Percentiles rank a stretch among this genome's conserved stretches.
Conservation (phyloP, 2,329 filamentous ascomycete species). For the Hymenoscyphus infarciens region DNA sequence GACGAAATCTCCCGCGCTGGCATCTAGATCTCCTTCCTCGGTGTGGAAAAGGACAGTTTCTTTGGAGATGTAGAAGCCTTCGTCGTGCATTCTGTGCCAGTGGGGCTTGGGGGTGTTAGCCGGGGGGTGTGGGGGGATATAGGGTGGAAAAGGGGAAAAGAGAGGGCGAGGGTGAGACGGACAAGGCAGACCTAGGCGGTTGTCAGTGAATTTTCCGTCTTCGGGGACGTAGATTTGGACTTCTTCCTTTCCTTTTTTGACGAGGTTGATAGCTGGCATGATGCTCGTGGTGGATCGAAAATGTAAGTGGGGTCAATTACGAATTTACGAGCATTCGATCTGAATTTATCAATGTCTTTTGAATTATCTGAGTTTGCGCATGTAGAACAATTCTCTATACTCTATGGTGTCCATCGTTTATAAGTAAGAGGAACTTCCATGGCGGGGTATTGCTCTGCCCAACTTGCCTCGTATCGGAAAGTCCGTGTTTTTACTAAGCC, state of each 20-base stretch:
- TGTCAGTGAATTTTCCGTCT: constrained; percentile 39
- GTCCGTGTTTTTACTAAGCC: too few relatives aligned
- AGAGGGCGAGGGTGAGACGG: constrained; percentile 49
- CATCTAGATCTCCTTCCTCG: constrained; percentile 44
- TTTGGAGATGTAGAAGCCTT: constrained; percentile 53
- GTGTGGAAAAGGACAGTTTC: constrained; percentile 51
- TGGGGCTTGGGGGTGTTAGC: constrained; percentile 31
- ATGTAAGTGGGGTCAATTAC: not conserved
- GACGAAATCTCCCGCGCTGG: constrained; percentile 50
- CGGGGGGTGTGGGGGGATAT: too few relatives aligned
- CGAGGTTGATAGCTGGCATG: constrained; percentile 35
- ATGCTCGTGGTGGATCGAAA: not conserved
- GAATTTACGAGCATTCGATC: not conserved
- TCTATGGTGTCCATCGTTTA: too few relatives aligned
- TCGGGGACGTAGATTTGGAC: constrained; percentile 41
- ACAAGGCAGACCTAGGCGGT: constrained; percentile 45
- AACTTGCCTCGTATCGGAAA: too few relatives aligned
- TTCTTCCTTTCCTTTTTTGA: constrained; percentile 46
- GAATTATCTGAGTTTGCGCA: too few relatives aligned
- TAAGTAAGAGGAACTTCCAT: too few relatives aligned
- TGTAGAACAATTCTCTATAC: too few relatives aligned
- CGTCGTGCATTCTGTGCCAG: constrained; percentile 57
- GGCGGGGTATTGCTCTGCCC: too few relatives aligned
- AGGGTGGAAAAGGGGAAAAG: too few relatives aligned
- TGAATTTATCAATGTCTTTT: too few relatives aligned